Percentiles rank a stretch among this genome's conserved stretches.
These are phyloP conservation scores for Hemileccinum impolitum DNA, from an alignment of 768 basidiomycete genomes.

Conservation along the genomic window DNA sequence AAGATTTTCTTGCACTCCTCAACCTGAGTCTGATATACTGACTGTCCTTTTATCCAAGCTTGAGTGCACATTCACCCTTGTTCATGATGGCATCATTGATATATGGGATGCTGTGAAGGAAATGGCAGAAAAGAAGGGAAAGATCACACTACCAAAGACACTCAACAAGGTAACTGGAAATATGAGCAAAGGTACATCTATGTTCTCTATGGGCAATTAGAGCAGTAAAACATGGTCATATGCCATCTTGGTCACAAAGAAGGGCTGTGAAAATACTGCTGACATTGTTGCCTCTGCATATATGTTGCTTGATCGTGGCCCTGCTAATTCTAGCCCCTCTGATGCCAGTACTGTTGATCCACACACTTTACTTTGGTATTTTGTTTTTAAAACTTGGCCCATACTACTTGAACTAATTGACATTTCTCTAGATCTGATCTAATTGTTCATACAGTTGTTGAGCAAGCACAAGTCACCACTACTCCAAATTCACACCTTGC, in stretches of 20 bases:
- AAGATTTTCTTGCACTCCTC: not conserved
- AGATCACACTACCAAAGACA: not conserved
- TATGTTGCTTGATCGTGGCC: not conserved
- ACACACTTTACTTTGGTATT: not conserved
- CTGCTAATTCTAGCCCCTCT: not conserved
- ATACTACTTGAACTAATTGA: too few relatives aligned
- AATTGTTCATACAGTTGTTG: too few relatives aligned
- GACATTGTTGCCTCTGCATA: not conserved
- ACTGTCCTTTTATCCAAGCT: not conserved
- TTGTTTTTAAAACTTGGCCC: not conserved
- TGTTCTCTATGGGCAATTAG: constrained; percentile 8
- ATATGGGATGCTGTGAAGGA: constrained; percentile 1
- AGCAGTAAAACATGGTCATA: not conserved
- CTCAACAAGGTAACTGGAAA: constrained; percentile 1
- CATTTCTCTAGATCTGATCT: too few relatives aligned
- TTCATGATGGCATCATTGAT: not conserved
- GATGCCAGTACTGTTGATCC: not conserved
- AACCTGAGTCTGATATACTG: not conserved
- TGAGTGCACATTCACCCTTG: not conserved
- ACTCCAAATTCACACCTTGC: too few relatives aligned
- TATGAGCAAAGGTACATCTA: constrained; percentile 1
- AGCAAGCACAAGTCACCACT: too few relatives aligned
- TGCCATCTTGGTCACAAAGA: not conserved
- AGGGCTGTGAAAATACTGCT: not conserved
- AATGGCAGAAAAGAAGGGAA: constrained; percentile 3